Conservation (phyloP, 2,329 filamentous ascomycete species). For the Endothia cerciana region DNA sequence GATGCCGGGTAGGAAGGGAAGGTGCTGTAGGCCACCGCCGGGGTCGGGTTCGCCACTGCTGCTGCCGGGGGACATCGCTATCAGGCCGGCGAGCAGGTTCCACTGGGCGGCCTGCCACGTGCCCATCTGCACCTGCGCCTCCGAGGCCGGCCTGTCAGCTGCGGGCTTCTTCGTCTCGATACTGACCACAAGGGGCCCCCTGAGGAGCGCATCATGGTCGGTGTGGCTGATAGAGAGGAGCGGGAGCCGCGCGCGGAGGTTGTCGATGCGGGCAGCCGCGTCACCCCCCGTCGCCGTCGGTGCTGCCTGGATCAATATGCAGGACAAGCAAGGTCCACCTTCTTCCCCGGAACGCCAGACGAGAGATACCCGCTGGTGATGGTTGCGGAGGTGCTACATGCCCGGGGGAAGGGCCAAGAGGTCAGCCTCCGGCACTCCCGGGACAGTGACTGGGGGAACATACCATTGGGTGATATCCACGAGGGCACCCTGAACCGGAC, state of each 20-base stretch:
- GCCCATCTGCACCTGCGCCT: constrained; percentile 12
- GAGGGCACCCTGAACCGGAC: no score
- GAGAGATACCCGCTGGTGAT: no score
- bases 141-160: not conserved
- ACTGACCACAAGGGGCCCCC: not conserved
- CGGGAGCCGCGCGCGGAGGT: not conserved
- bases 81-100: constrained; percentile 4
- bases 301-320: no score
- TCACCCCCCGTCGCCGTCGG: no score
- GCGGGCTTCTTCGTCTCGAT: constrained; percentile 2
- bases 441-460: no score
- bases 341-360: no score
- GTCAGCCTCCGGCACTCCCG: no score
- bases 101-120: constrained; percentile 3
- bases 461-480: no score
- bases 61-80: not conserved
- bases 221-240: constrained; percentile 2
- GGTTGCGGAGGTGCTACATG: no score
- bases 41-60: not conserved
- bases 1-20: not conserved
- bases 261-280: not conserved
- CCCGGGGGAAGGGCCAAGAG: no score
- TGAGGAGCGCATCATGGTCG: not conserved
- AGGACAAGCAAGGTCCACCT: no score
- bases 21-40: not conserved